Evolutionary conservation across 2,329 filamentous ascomycete genomes (phyloP), one percentile per base, ranked within the genome.

Genomic region (Botrytis paeoniae): DNA sequence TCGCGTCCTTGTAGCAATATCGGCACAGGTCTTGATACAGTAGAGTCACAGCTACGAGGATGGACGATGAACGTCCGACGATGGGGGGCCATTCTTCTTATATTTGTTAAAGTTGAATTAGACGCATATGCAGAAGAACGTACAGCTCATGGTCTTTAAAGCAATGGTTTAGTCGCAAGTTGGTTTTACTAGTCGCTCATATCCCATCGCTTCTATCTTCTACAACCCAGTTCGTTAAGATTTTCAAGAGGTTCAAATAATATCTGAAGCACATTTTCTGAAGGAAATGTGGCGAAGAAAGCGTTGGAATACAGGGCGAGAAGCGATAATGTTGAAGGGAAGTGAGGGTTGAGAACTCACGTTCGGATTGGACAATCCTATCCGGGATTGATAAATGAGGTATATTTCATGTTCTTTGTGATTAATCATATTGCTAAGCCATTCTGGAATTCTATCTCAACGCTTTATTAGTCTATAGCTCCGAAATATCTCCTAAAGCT

Each of bases 121-220:
- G 92, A 95, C 77, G 91, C 94, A 8, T 94, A 94, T 82, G 84
- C 97, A 16, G 93, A 96, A 84, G 92, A 93, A 81, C 89, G 93
- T 2, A 92, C 93, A 69, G 90, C 93, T 78, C 90, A 93, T 76
- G 93, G 97, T 78, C 91, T 96, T 69, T 91, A 94, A 79, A 91
- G 93, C 74, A 97, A 97, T 77, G 91, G 92, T 0, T 88, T 96
- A 1, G 94, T 97, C 70, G 93, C 90, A 81, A 93, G 97, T 78
- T 97, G 97, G 85, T 84, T 97, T 65, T 65, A 25, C 8, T 29
- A 12, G 20, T 66, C 9, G 45, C 9, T 51, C 45, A 51, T 25
- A 51, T 32, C 22, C 22, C 29, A 45, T 22, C 1, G 39, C 29
- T 29, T 66, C 3, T 25, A 12, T 48, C 9, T 66, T 14, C 29